phyloP scores from a whole-genome alignment of 441 rosid genomes.

The Cnidoscolus chayamansa region DNA sequence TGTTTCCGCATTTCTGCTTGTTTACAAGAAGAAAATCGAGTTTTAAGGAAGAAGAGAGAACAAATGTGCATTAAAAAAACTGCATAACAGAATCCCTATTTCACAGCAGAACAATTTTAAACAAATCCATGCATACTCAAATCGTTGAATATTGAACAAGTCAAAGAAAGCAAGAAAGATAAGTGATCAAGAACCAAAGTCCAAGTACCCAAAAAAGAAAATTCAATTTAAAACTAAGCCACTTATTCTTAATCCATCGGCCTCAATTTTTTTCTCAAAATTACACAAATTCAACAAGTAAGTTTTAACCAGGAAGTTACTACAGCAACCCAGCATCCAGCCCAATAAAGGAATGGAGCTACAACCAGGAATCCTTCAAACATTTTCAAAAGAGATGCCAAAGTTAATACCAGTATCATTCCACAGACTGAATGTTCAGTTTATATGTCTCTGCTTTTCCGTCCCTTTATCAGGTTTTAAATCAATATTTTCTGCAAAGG shows the following conservation, averaged over 20 bases:
- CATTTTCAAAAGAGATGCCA: not conserved
- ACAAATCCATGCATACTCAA: not conserved
- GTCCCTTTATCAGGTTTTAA: not conserved
- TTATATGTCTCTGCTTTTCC: not conserved
- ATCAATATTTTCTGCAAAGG: not conserved
- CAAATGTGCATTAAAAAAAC: not conserved
- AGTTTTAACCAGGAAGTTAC: not conserved
- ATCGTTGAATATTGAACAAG: not conserved
- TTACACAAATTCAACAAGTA: not conserved
- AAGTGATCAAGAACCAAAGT: not conserved
- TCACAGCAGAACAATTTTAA: slow-evolving; percentile 1
- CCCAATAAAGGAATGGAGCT: not conserved
- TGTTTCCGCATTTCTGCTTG: slow-evolving; percentile 82
- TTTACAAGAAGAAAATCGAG: slow-evolving; percentile 20
- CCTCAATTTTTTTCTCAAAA: not conserved
- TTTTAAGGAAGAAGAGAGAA: not conserved
- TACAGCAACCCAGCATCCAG: not conserved
- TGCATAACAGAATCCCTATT: not conserved
- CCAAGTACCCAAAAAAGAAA: not conserved
- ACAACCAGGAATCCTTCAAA: not conserved
- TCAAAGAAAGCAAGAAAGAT: not conserved
- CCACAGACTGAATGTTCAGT: not conserved
- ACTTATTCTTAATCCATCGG: not conserved
- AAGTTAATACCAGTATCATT: not conserved
- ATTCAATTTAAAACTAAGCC: not conserved